Base-by-base conservation (phyloP, 2,329 filamentous ascomycete species). In the Microdochium trichocladiopsis region DNA sequence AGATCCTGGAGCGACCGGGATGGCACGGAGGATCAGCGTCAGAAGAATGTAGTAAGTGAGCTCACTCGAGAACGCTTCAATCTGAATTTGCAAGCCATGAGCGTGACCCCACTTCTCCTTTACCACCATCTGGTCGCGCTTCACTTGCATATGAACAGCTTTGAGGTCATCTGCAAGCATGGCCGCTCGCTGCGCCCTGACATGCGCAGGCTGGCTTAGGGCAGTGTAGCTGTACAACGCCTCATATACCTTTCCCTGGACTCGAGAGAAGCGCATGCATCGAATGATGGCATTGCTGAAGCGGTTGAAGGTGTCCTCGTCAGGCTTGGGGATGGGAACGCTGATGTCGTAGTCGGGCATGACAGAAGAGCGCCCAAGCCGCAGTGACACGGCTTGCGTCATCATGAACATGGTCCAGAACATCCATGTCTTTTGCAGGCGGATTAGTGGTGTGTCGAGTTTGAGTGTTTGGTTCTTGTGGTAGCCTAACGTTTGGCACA, bases 401-500 rank as follows among this genome's bases (percentile, higher is more conserved):
- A 84, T 67, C 8, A 77, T 73, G 60, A 85, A 86, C 1, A 74
- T 62, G 31, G 58, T 59, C 77, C 76, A 80, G 55, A 80, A 80
- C 5, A 78, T 56, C 3, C 54, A 54, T 6, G 54, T 63, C 57
- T 63, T 66, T 59, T 57, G 25, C 53, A 62, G 50, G 55, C 60
- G 22, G 50, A 51, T 47, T 55, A 49, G 61, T 9, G 61, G 60
- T 8, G 66, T 56, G 49, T 71, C 68, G 36, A 66, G 57, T 12
- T 64, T 64, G 28, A 67, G 61, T 2, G 60, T 63, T 37, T 66
- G 67, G 12, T 63, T 60, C 49, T 79, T 75, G 60, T 86, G 83
- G 54, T 82, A 84, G 2, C 83, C 83, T 3, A 85, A 75, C 0
- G 78, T 79, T 58, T 84, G 80, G 56, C 81, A 84, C 50, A 87